Percentiles rank a stretch among this genome's conserved stretches.
These are phyloP conservation scores for Candolleomyces aberdarensis DNA, from an alignment of 768 basidiomycete species.

Conservation along the genomic window DNA sequence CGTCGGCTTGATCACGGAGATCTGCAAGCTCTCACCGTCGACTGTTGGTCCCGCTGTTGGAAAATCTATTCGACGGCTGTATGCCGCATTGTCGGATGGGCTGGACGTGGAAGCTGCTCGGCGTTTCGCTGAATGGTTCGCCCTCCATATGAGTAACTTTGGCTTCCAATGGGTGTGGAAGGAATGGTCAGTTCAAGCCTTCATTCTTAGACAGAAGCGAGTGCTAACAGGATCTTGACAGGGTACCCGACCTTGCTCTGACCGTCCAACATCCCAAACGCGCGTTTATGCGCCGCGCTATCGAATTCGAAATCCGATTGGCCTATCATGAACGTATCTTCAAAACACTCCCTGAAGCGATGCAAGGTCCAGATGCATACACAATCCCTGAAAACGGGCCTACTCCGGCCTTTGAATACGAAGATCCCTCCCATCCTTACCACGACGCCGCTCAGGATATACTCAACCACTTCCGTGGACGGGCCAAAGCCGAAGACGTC, in stretches of 20 bases:
- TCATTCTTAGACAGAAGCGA: background rate
- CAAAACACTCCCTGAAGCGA: conserved; percentile 80
- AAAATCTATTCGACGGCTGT: conserved; percentile 89
- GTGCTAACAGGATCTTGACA: conserved; percentile 26
- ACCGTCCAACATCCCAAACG: conserved; percentile 80
- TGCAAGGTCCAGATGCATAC: conserved; percentile 63
- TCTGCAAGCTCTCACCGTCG: conserved; percentile 90
- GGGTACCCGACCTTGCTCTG: conserved; percentile 82
- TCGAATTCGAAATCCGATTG: conserved; percentile 88
- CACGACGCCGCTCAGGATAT: conserved; percentile 78
- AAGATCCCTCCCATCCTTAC: conserved; percentile 71
- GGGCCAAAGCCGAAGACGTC: conserved; percentile 78
- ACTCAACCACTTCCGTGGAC: conserved; percentile 76
- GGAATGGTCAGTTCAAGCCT: conserved; percentile 70
- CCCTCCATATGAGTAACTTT: conserved; percentile 96
- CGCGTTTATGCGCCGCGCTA: conserved; percentile 78
- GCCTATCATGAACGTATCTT: conserved; percentile 92
- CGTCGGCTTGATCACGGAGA: conserved; percentile 82
- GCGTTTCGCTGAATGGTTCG: conserved; percentile 92
- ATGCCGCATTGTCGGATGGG: conserved; percentile 73
- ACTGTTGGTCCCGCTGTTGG: conserved; percentile 97
- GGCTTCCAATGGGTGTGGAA: conserved; percentile 99
- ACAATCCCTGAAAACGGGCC: conserved; percentile 71
- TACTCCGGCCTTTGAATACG: conserved; percentile 79
- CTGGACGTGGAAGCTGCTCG: conserved; percentile 82